Evolutionary conservation across 768 basidiomycete species (phyloP).

Genomic region (Pisolithus orientalis): DNA sequence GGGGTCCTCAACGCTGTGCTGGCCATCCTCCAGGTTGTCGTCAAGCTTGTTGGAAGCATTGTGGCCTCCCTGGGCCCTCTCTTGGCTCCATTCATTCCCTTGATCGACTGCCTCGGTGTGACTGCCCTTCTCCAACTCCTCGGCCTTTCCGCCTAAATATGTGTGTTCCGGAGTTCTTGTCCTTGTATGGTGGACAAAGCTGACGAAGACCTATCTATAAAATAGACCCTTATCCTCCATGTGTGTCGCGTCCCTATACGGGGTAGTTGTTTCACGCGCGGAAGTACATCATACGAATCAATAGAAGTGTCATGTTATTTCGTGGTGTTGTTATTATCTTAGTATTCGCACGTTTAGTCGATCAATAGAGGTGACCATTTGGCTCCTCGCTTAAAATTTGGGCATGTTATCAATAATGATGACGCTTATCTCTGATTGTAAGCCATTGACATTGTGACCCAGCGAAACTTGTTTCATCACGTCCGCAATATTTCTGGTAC

Average conservation of each 20-base stretch:
- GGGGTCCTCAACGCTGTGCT: constrained; percentile 10
- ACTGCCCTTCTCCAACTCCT: constrained; percentile 17
- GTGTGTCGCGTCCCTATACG: no score
- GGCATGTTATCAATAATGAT: no score
- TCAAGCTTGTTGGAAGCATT: constrained; percentile 18
- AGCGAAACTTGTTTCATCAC: no score
- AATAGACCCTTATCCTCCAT: background rate
- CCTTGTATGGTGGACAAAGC: no score
- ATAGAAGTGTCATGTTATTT: background rate
- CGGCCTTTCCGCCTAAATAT: constrained; percentile 12
- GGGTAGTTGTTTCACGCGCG: no score
- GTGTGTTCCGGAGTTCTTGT: background rate
- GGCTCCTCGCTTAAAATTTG: background rate
- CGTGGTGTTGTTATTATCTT: background rate
- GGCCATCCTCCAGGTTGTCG: background rate
- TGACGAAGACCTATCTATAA: background rate
- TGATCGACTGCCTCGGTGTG: constrained; percentile 20
- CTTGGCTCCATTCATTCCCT: constrained; percentile 10
- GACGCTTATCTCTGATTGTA: no score
- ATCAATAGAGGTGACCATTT: background rate
- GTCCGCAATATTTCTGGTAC: no score
- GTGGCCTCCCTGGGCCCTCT: constrained; percentile 15
- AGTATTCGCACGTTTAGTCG: background rate
- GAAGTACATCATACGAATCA: background rate
- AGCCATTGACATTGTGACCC: no score